These are phyloP conservation scores for Fomitopsis palustris DNA, from an alignment of 1,284 basidiomycete genomes.

Conservation along the genomic window DNA sequence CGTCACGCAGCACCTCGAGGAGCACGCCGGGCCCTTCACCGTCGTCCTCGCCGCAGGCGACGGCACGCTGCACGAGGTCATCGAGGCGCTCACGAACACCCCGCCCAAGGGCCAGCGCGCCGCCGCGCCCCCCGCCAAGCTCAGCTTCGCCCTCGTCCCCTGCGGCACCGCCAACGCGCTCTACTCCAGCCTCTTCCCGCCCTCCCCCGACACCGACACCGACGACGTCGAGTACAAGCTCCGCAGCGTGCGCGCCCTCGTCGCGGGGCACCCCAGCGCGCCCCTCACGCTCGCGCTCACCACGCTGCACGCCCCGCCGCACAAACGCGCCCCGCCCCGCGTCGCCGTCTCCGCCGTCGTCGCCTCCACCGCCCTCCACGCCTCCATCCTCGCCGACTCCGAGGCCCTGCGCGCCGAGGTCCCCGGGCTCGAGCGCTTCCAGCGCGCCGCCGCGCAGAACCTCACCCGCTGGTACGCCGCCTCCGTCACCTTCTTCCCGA, in stretches of 20 bases:
- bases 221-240: constrained; percentile 42
- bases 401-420: constrained; percentile 67
- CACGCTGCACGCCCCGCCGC: constrained; percentile 37
- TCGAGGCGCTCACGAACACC: constrained; percentile 51
- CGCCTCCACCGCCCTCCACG: constrained; percentile 83
- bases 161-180: constrained; percentile 94
- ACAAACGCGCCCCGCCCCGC: constrained; percentile 16
- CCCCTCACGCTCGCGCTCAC: constrained; percentile 61
- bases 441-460: constrained; percentile 79
- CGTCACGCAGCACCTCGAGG: constrained; percentile 40
- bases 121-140: constrained; percentile 10
- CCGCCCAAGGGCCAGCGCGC: constrained; percentile 15
- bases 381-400: constrained; percentile 79
- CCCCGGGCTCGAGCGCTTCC: constrained; percentile 83
- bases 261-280: constrained; percentile 32
- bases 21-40: constrained; percentile 27
- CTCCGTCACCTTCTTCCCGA: constrained; percentile 52
- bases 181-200: constrained; percentile 64
- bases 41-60: constrained; percentile 81
- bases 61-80: constrained; percentile 86
- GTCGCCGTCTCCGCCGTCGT: constrained; percentile 56
- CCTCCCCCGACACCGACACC: constrained; percentile 23
- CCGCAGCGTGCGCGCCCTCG: constrained; percentile 49
- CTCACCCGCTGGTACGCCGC: constrained; percentile 70
- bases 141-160: constrained; percentile 61